Percentiles rank a stretch among this genome's conserved stretches.
Evolutionary conservation across 495 filamentous ascomycete genomes (phyloP).

Genomic region (Thermochaetoides thermophila): DNA sequence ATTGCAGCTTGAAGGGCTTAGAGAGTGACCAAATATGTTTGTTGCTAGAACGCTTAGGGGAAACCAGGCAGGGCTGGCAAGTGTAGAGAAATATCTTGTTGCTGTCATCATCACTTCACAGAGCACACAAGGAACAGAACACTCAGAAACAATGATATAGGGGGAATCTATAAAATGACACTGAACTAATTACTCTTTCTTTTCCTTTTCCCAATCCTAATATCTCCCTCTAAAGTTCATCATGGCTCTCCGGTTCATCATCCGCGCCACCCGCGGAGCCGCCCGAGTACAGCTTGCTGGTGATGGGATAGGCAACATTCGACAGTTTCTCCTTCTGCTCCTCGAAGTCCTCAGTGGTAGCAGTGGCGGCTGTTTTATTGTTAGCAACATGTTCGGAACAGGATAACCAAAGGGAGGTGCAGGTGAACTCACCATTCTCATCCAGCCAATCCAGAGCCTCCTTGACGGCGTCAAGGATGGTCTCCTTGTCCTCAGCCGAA

Average conservation of each 20-base stretch:
- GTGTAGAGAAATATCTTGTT: too few relatives aligned
- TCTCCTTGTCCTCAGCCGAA: conserved; percentile 96
- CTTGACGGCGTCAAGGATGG: conserved; percentile 91
- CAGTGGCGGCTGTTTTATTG: conserved; percentile 43
- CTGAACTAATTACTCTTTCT: too few relatives aligned
- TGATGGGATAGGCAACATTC: conserved; percentile 94
- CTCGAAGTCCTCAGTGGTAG: conserved; percentile 85
- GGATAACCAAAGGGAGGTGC: neutral
- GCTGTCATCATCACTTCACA: too few relatives aligned
- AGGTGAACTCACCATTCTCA: conserved; percentile 46
- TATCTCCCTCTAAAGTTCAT: conserved; percentile 95
- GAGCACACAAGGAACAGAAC: too few relatives aligned
- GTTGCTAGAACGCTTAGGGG: too few relatives aligned
- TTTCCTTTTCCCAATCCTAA: too few relatives aligned
- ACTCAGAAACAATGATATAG: too few relatives aligned
- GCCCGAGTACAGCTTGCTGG: conserved; percentile 83
- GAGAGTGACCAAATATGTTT: too few relatives aligned
- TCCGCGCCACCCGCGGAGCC: conserved; percentile 46
- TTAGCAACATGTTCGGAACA: conserved; percentile 11
- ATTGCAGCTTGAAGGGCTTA: too few relatives aligned
- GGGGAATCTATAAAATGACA: too few relatives aligned
- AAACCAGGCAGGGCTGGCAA: too few relatives aligned
- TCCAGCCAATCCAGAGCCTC: conserved; percentile 95
- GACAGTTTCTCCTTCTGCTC: conserved; percentile 99
- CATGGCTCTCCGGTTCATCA: conserved; percentile 66